These are phyloP conservation scores for Parastagonospora nodorum DNA, from an alignment of 2,329 filamentous ascomycete species.

Conservation along the genomic window DNA sequence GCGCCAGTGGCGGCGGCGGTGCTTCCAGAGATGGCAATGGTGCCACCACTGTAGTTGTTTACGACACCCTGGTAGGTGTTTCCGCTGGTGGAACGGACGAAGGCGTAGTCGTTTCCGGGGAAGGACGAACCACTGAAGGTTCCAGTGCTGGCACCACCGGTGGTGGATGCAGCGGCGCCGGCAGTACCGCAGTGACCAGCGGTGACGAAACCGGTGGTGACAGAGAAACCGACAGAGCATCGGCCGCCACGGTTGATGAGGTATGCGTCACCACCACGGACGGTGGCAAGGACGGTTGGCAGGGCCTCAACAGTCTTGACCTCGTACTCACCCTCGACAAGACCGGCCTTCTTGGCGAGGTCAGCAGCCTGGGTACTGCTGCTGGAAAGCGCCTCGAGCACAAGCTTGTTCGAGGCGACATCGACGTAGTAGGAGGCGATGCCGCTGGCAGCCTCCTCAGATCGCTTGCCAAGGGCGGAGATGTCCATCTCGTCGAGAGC, in stretches of 20 bases:
- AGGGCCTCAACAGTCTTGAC: slow-evolving; percentile 40
- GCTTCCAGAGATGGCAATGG: slow-evolving; percentile 46
- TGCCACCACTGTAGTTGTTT: slow-evolving; percentile 44
- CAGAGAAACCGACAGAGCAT: slow-evolving; percentile 50
- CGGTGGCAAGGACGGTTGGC: slow-evolving; percentile 44
- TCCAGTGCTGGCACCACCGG: slow-evolving; percentile 38
- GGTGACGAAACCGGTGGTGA: slow-evolving; percentile 49
- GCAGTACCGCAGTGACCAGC: slow-evolving; percentile 49
- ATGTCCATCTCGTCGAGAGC: slow-evolving; percentile 48
- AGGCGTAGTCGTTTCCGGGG: slow-evolving; percentile 49
- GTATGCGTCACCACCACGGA: slow-evolving; percentile 49
- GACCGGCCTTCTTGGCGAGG: slow-evolving; percentile 47
- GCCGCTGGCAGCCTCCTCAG: slow-evolving; percentile 24
- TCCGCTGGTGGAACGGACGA: slow-evolving; percentile 43
- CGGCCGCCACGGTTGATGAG: slow-evolving; percentile 38
- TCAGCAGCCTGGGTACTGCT: slow-evolving; percentile 44
- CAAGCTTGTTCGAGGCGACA: slow-evolving; percentile 49
- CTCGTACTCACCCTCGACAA: slow-evolving; percentile 46
- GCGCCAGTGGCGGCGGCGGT: slow-evolving; percentile 42
- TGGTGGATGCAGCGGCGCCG: slow-evolving; percentile 41
- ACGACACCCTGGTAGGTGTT: slow-evolving; percentile 35
- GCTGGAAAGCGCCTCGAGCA: slow-evolving; percentile 46
- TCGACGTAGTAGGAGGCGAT: slow-evolving; percentile 50
- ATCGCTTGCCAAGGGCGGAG: slow-evolving; percentile 26
- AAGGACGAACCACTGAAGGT: slow-evolving; percentile 48